Evolutionary conservation across 2,329 filamentous ascomycete species (phyloP).

Genomic region (Microcyclospora pomicola): DNA sequence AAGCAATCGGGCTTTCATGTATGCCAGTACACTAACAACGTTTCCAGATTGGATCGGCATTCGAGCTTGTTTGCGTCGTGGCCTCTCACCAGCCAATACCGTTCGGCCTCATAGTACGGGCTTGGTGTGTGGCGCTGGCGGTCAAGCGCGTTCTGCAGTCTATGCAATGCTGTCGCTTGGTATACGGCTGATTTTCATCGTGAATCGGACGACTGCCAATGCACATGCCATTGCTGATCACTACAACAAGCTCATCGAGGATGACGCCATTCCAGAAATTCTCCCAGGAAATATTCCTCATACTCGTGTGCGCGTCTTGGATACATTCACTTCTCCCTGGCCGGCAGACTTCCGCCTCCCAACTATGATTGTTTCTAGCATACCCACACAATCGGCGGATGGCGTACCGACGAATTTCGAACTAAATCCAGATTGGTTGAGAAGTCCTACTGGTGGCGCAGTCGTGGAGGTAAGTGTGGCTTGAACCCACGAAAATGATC

Average conservation of each 20-base stretch:
- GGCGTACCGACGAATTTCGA: conserved; percentile 56
- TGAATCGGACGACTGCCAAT: conserved; percentile 55
- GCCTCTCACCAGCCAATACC: conserved; percentile 55
- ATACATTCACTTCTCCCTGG: conserved; percentile 48
- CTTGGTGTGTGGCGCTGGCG: conserved; percentile 46
- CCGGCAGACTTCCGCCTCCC: conserved; percentile 48
- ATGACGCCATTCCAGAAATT: conserved; percentile 11
- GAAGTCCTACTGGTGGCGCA: conserved; percentile 60
- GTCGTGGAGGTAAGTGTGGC: conserved; percentile 46
- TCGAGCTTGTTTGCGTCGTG: conserved; percentile 55
- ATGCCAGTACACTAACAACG: neutral
- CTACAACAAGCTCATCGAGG: conserved; percentile 44
- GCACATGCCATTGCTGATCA: conserved; percentile 55
- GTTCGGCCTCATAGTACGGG: conserved; percentile 39
- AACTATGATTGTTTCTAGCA: conserved; percentile 63
- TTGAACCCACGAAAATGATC: neutral
- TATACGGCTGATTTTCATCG: conserved; percentile 60
- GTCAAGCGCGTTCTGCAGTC: conserved; percentile 65
- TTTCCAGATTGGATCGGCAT: conserved; percentile 60
- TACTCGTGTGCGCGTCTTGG: conserved; percentile 42
- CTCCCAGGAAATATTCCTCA: conserved; percentile 7
- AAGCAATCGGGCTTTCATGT: neutral
- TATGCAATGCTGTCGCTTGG: conserved; percentile 69
- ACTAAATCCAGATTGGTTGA: conserved; percentile 55
- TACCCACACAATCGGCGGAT: conserved; percentile 55